Evolutionary conservation across 257 asterid species (phyloP).

Genomic region (Solanum sejunctum): DNA sequence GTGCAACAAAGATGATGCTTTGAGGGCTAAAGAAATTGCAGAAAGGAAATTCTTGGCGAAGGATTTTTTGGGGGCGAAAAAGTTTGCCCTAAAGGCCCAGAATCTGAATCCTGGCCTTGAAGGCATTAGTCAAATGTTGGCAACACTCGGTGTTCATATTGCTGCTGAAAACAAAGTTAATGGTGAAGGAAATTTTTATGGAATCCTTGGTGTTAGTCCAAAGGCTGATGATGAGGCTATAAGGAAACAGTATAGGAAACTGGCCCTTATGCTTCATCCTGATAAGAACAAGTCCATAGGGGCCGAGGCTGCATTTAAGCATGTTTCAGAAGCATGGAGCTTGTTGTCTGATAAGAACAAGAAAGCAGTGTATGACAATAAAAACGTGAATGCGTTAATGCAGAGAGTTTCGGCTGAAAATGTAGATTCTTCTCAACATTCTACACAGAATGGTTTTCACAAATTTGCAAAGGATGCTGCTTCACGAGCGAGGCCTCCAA

Average conservation of each 20-base stretch:
- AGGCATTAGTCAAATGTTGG: constrained; percentile 56
- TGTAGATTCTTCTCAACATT: constrained; percentile 23
- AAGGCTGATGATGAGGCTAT: constrained; percentile 50
- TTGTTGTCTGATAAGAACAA: constrained; percentile 46
- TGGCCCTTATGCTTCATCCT: constrained; percentile 69
- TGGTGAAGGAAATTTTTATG: constrained; percentile 57
- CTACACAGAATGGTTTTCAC: constrained; percentile 44
- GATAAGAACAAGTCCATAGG: constrained; percentile 61
- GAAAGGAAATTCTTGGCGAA: constrained; percentile 39
- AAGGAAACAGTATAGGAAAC: constrained; percentile 53
- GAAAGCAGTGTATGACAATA: constrained; percentile 40
- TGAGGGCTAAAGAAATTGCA: constrained; percentile 65
- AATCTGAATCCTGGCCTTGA: constrained; percentile 56
- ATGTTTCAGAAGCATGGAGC: constrained; percentile 72
- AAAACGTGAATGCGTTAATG: constrained; percentile 12
- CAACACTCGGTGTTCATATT: constrained; percentile 47
- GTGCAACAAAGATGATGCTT: constrained; percentile 73
- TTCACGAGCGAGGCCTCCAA: constrained; percentile 21
- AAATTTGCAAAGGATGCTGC: constrained; percentile 36
- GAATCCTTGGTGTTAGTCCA: constrained; percentile 62
- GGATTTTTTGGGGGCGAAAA: constrained; percentile 53
- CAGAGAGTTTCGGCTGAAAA: constrained; percentile 12
- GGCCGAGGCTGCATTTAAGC: constrained; percentile 67
- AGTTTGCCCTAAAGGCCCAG: constrained; percentile 57
- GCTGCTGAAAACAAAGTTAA: constrained; percentile 40